These are phyloP conservation scores for Lachnum nothofagi DNA, from an alignment of 2,329 filamentous ascomycete genomes.

Conservation along the genomic window DNA sequence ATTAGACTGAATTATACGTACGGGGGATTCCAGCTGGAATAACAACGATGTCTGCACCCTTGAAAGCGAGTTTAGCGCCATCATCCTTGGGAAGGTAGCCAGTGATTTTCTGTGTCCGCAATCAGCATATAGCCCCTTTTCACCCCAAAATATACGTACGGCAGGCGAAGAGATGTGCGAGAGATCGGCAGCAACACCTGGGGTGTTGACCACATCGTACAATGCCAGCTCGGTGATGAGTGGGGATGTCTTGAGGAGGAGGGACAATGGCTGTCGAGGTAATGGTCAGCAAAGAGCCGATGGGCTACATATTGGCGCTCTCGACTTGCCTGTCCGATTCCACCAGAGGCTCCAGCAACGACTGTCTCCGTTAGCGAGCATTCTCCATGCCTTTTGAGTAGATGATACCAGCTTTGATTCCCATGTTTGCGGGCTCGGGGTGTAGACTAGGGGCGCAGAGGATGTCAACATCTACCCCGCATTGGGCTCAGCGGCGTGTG, in stretches of 20 bases:
- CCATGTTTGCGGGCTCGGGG: conserved; percentile 41
- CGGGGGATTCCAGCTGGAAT: conserved; percentile 97
- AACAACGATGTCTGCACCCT: conserved; percentile 90
- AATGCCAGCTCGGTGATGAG: conserved; percentile 88
- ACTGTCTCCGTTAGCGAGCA: conserved; percentile 38
- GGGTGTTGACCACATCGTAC: conserved; percentile 99
- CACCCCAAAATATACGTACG: conserved; percentile 45
- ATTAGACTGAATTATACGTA: conserved; percentile 44
- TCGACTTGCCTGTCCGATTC: conserved; percentile 83
- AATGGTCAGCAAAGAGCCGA: conserved; percentile 15
- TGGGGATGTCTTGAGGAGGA: conserved; percentile 87
- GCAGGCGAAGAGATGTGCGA: conserved; percentile 94
- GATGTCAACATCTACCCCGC: conserved; percentile 26
- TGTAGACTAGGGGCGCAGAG: conserved; percentile 12
- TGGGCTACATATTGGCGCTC: neutral
- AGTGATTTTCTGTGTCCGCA: conserved; percentile 62
- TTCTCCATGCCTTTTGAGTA: neutral
- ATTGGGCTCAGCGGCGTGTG: conserved; percentile 3
- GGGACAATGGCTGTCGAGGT: conserved; percentile 72
- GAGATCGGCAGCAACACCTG: conserved; percentile 90
- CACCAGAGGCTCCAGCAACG: conserved; percentile 94
- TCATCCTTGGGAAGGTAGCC: conserved; percentile 84
- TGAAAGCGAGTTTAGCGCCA: conserved; percentile 81
- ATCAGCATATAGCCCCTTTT: conserved; percentile 34
- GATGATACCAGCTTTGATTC: conserved; percentile 55